These are phyloP conservation scores for Excoecaria agallocha DNA, from an alignment of 345 rosid species.

Conservation along the genomic window DNA sequence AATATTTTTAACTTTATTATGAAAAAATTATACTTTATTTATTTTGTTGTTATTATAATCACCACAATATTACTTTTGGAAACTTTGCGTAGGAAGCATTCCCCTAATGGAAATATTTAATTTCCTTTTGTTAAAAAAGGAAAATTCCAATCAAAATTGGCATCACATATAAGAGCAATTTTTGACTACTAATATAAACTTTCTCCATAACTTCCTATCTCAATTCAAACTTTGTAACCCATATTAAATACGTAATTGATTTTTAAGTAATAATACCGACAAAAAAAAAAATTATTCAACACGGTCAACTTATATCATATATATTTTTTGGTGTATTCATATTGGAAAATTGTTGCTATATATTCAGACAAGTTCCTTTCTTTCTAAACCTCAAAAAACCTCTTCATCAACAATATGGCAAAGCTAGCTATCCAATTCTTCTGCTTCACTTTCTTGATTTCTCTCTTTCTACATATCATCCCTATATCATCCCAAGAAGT, in stretches of 20 bases:
- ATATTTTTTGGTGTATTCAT: not conserved
- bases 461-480: slow-evolving; percentile 16
- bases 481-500: slow-evolving; percentile 37
- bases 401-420: slow-evolving; percentile 17
- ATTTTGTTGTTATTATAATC: no score
- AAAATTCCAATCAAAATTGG: not conserved
- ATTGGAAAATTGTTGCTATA: not conserved
- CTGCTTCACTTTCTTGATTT: slow-evolving; percentile 21
- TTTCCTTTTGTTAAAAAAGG: no score
- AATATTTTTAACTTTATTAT: no score
- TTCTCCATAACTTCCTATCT: not conserved
- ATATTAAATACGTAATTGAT: not conserved
- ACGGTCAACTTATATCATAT: not conserved
- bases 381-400: not conserved
- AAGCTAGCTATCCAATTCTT: slow-evolving; percentile 22
- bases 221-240: not conserved
- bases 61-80: no score
- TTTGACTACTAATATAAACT: not conserved
- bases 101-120: no score
- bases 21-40: no score
- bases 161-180: not conserved
- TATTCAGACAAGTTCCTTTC: not conserved
- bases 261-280: not conserved
- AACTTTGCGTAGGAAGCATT: no score
- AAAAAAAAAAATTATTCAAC: not conserved